A percentile compares a stretch with the other conserved stretches of the same genome.
Evolutionary conservation across 192 early-diverging fungal genomes (phyloP).

Genomic region (Funneliformis mosseae): DNA sequence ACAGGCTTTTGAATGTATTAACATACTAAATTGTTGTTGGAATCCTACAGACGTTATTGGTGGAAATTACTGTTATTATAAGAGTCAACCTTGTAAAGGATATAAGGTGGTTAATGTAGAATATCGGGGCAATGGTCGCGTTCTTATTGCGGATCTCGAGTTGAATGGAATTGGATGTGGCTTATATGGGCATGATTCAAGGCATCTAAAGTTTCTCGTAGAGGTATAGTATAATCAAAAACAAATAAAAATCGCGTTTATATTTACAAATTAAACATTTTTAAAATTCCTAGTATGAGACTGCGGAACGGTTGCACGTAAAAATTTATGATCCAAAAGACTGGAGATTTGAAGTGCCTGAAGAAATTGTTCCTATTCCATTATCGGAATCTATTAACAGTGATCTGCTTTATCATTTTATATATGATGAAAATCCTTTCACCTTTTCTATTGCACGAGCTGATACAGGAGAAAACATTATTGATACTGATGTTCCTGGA

Average conservation of each 20-base stretch:
- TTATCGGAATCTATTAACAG: not conserved
- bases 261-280: not conserved
- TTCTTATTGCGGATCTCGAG: not conserved
- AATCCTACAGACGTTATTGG: not conserved
- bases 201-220: not conserved
- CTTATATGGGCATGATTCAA: not conserved
- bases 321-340: conserved; percentile 7
- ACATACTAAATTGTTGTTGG: conserved; percentile 19
- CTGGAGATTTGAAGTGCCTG: not conserved
- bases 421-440: conserved; percentile 42
- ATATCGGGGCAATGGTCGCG: too few species aligned
- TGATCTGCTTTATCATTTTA: not conserved
- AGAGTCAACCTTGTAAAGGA: not conserved
- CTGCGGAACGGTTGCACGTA: not conserved
- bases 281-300: not conserved
- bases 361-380: conserved; percentile 14
- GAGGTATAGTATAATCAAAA: not conserved
- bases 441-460: conserved; percentile 46
- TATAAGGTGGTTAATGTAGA: not conserved
- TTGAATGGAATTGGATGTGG: not conserved
- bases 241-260: not conserved
- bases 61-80: not conserved
- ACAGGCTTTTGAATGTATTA: not conserved
- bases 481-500: conserved; percentile 43
- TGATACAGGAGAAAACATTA: conserved; percentile 42